Evolutionary conservation across 2,329 filamentous ascomycete species (phyloP), one percentile per base, ranked within the genome.

Genomic region (Colletotrichum shisoi): DNA sequence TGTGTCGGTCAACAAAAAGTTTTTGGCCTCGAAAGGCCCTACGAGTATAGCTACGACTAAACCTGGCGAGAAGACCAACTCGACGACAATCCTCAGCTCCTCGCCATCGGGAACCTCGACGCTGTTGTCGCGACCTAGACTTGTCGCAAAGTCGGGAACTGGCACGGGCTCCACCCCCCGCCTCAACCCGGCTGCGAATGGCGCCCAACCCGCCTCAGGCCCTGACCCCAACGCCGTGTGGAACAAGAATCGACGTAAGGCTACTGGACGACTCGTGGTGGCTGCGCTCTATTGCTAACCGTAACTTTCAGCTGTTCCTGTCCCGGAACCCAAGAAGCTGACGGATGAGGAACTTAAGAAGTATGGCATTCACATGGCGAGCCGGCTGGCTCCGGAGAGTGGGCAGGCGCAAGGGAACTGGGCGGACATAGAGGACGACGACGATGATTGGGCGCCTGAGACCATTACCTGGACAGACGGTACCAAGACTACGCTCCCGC

Each of bases 371-470:
- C 92, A 95, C 75, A 86, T 96, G 79, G 91, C 92, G 63, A 92
- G 86, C 72, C 89, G 92, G 72, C 81, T 95, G 63, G 89, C 92
- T 70, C 85, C 90, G 57, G 91, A 94, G 71, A 91, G 93, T 74
- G 78, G 83, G 60, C 87, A 87, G 65, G 91, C 91, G 67, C 90
- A 93, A 72, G 88, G 89, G 39, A 94, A 94, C 76, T 96, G 92
- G 92, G 92, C 92, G 27, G 92, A 96, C 74, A 94, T 94, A 68
- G 92, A 95, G 69, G 92, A 95, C 65, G 92, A 95, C 70, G 91
- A 94, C 73, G 92, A 95, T 44, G 91, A 94, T 73, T 94, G 92
- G 91, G 90, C 89, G 15, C 92, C 92, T 2, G 91, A 95, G 70
- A 88, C 90, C 59, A 93, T 95, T 71, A 91, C 91, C 67, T 96